Conservation (phyloP, 225 moss, liverwort and hornwort genomes). For the Asterella californica region DNA sequence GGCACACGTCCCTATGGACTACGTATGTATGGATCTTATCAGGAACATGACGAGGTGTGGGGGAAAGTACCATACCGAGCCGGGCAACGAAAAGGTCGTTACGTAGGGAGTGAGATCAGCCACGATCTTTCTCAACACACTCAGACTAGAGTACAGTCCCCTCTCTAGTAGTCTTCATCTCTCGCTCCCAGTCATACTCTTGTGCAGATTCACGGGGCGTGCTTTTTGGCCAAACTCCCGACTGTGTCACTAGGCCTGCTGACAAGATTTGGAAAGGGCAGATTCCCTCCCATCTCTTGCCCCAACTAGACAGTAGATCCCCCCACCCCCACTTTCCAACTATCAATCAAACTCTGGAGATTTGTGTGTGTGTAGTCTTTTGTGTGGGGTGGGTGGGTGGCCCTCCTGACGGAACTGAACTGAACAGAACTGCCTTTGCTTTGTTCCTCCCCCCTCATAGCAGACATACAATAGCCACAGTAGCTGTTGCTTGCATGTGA, state of each 20-base stretch:
- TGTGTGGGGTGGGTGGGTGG: constrained; percentile 8
- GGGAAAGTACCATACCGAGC: neutral
- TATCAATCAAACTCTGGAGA: neutral
- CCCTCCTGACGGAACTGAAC: neutral
- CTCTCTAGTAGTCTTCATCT: neutral
- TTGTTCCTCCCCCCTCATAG: neutral
- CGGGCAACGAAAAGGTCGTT: neutral
- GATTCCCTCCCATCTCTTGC: constrained; percentile 5
- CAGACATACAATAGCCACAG: constrained; percentile 4
- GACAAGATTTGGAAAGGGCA: constrained; percentile 16
- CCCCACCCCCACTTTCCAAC: neutral
- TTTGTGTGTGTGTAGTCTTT: neutral
- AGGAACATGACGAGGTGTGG: neutral
- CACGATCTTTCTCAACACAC: neutral
- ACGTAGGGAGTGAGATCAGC: constrained; percentile 11
- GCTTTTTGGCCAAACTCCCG: constrained; percentile 4
- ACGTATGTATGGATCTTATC: neutral
- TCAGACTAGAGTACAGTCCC: too few species aligned
- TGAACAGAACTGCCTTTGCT: neutral
- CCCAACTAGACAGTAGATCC: neutral
- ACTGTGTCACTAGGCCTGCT: constrained; percentile 12
- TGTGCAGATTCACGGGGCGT: neutral
- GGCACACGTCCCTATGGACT: too few species aligned
- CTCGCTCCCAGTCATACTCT: neutral
- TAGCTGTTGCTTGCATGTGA: constrained; percentile 13